These are phyloP conservation scores for Trypanosoma theileri DNA, from an alignment of 208 protist genomes.

Conservation along the genomic window DNA sequence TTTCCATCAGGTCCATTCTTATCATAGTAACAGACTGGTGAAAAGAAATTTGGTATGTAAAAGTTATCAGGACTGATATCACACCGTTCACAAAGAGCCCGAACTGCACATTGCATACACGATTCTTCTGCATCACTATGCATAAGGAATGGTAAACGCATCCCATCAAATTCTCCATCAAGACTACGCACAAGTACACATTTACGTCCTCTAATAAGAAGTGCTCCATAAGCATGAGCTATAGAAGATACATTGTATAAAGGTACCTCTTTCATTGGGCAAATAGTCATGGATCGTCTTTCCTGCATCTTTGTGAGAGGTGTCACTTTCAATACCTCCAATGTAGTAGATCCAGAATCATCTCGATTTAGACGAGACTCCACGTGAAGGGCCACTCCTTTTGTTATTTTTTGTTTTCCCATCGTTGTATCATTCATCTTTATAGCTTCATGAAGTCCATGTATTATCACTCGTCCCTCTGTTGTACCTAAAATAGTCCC, in stretches of 20 bases:
- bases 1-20: not conserved
- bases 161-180: conserved; percentile 16
- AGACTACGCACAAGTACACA: conserved; percentile 66
- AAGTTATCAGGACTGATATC: conserved; percentile 88
- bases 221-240: conserved; percentile 58
- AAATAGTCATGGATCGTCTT: conserved; percentile 61
- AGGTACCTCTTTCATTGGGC: conserved; percentile 45
- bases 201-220: conserved; percentile 82
- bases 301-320: conserved; percentile 55
- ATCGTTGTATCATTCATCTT: conserved; percentile 24
- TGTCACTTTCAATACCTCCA: conserved; percentile 41
- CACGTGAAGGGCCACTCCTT: conserved; percentile 26
- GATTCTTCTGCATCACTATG: conserved; percentile 42
- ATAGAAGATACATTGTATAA: conserved; percentile 62
- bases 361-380: conserved; percentile 44
- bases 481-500: conserved; percentile 62
- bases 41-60: conserved; percentile 63
- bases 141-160: conserved; percentile 46
- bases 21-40: conserved; percentile 63
- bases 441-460: conserved; percentile 38
- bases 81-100: conserved; percentile 69
- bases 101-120: conserved; percentile 62
- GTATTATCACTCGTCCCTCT: conserved; percentile 59
- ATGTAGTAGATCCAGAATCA: conserved; percentile 42
- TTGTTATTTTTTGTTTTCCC: conserved; percentile 4